Evolutionary conservation across 1,284 basidiomycete species (phyloP).

Genomic region (Sporisorium exsertum): DNA sequence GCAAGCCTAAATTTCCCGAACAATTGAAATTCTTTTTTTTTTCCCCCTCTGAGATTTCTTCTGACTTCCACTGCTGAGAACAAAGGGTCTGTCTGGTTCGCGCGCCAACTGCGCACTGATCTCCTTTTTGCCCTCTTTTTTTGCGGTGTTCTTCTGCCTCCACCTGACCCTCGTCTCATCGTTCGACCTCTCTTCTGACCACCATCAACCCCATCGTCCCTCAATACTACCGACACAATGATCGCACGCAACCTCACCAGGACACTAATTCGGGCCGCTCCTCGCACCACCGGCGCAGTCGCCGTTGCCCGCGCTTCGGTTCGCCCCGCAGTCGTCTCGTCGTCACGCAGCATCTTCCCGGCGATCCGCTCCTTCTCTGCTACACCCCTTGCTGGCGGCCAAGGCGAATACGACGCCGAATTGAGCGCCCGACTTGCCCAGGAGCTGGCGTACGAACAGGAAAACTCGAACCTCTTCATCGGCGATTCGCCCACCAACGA

Average conservation of each 20-base stretch:
- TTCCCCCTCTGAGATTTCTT: conserved; percentile 11
- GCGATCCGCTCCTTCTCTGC: conserved; percentile 20
- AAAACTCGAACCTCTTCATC: conserved; percentile 69
- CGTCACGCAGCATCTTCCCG: background rate
- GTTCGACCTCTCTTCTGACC: conserved; percentile 3
- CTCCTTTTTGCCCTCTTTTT: background rate
- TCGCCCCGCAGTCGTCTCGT: background rate
- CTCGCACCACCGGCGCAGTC: conserved; percentile 1
- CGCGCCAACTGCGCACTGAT: background rate
- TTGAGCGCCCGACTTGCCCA: conserved; percentile 82
- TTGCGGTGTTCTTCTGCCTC: conserved; percentile 5
- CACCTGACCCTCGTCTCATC: no score
- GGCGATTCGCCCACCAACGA: conserved; percentile 67
- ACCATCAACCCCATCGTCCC: background rate
- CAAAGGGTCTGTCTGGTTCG: conserved; percentile 8
- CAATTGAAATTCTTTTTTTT: no score
- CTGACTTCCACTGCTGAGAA: conserved; percentile 16
- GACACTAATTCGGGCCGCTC: conserved; percentile 18
- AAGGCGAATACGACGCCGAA: conserved; percentile 76
- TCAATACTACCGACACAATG: conserved; percentile 1
- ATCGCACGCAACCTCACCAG: conserved; percentile 29
- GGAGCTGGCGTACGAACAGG: conserved; percentile 87
- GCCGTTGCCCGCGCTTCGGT: conserved; percentile 8
- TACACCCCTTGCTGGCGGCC: conserved; percentile 13
- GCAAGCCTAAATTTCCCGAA: background rate